These are phyloP conservation scores for Globisporangium spiculum DNA, from an alignment of 352 stramenopile species.

Conservation along the genomic window DNA sequence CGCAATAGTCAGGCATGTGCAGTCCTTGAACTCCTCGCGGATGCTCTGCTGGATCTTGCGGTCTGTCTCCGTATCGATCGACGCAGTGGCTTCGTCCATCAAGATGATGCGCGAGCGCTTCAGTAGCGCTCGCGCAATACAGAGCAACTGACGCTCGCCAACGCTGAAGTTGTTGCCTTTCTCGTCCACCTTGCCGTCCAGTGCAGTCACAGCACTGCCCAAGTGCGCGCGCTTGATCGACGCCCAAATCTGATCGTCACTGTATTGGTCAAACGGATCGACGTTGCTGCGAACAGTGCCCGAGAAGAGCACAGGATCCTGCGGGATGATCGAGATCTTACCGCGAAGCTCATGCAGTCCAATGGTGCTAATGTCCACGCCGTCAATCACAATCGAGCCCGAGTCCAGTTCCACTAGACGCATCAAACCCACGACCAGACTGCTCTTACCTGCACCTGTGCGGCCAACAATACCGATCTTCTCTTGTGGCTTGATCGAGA, in stretches of 20 bases:
- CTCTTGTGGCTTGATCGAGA: slow-evolving; percentile 58
- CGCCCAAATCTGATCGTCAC: slow-evolving; percentile 64
- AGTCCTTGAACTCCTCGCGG: slow-evolving; percentile 90
- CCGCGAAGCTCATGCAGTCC: slow-evolving; percentile 29
- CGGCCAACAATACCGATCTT: slow-evolving; percentile 73
- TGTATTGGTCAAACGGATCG: slow-evolving; percentile 82
- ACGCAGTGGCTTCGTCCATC: slow-evolving; percentile 97
- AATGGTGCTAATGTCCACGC: slow-evolving; percentile 28
- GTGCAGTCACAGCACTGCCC: slow-evolving; percentile 40
- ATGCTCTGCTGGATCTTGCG: slow-evolving; percentile 90
- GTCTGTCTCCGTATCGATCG: slow-evolving; percentile 89
- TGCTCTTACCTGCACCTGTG: slow-evolving; percentile 82
- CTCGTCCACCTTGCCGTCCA: slow-evolving; percentile 70
- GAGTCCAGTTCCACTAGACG: slow-evolving; percentile 77
- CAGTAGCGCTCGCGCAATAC: slow-evolving; percentile 93
- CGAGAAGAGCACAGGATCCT: slow-evolving; percentile 91
- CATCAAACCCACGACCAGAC: slow-evolving; percentile 81
- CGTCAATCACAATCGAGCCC: slow-evolving; percentile 32
- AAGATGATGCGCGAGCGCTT: slow-evolving; percentile 92
- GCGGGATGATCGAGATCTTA: slow-evolving; percentile 72
- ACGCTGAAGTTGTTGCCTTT: slow-evolving; percentile 95
- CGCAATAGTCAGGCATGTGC: slow-evolving; percentile 96
- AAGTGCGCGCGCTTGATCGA: slow-evolving; percentile 77
- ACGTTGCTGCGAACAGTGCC: slow-evolving; percentile 85
- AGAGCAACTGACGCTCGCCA: slow-evolving; percentile 95